phyloP scores from a whole-genome alignment of 495 filamentous ascomycete genomes.

The Penicillium goetzii region DNA sequence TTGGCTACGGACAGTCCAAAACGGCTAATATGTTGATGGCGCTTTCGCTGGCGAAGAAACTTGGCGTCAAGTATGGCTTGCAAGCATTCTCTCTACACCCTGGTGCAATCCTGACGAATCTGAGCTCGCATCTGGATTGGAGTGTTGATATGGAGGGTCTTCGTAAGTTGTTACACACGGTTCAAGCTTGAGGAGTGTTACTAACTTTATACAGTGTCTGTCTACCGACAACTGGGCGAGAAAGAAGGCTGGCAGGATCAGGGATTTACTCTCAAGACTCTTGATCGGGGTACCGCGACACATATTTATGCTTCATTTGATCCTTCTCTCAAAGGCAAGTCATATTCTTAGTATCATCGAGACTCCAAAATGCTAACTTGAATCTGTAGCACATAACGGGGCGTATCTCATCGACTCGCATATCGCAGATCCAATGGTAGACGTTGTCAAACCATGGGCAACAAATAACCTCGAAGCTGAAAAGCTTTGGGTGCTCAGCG shows the following conservation, averaged over 20 bases:
- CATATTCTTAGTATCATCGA: background rate
- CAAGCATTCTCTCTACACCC: constrained; percentile 49
- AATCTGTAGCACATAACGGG: constrained; percentile 35
- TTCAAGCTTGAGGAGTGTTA: background rate
- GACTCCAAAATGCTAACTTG: background rate
- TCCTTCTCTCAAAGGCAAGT: constrained; percentile 48
- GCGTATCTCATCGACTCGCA: constrained; percentile 44
- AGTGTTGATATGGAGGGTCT: constrained; percentile 24
- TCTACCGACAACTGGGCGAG: constrained; percentile 26
- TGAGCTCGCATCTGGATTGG: constrained; percentile 36
- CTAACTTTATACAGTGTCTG: constrained; percentile 11
- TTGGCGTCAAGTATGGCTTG: constrained; percentile 33
- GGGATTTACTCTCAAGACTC: constrained; percentile 43
- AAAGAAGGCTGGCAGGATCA: constrained; percentile 35
- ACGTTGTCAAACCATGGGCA: constrained; percentile 40
- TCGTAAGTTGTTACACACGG: constrained; percentile 12
- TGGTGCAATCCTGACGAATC: constrained; percentile 40
- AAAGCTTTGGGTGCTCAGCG: constrained; percentile 46
- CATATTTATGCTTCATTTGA: constrained; percentile 62
- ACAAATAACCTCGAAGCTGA: constrained; percentile 47
- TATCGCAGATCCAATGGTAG: constrained; percentile 37
- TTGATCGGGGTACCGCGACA: constrained; percentile 58
- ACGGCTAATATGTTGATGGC: constrained; percentile 62
- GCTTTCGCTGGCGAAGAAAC: constrained; percentile 45
- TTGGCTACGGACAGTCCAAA: constrained; percentile 60